Conservation (phyloP, 2,329 filamentous ascomycete species). For the Fusarium beomiforme region DNA sequence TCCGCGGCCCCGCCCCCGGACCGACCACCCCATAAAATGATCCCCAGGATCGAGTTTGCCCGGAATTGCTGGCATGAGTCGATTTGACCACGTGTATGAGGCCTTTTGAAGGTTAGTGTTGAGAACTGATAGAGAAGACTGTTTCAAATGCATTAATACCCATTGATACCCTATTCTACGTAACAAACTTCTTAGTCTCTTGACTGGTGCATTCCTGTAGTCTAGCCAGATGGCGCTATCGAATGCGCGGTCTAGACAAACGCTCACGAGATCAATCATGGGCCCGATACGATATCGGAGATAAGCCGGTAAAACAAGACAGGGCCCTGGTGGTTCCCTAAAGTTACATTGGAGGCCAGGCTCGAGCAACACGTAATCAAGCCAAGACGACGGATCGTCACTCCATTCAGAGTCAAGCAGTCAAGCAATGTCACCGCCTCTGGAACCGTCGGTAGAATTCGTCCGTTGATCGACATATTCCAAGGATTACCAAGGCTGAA, state of each 20-base stretch:
- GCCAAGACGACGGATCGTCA: constrained; percentile 35
- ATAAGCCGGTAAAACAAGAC: constrained; percentile 35
- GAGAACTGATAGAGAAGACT: constrained; percentile 4
- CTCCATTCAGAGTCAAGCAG: constrained; percentile 34
- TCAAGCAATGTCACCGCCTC: constrained; percentile 36
- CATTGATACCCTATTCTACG: constrained; percentile 22
- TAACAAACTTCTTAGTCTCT: constrained; percentile 9
- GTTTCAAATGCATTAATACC: constrained; percentile 31
- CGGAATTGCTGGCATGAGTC: constrained; percentile 20
- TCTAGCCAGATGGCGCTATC: constrained; percentile 31
- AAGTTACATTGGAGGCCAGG: constrained; percentile 15
- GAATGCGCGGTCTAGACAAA: constrained; percentile 16
- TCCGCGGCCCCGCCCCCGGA: constrained; percentile 36
- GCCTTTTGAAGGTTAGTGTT: constrained; percentile 8
- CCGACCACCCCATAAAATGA: constrained; percentile 37
- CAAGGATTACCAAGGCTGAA: not conserved
- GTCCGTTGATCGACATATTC: constrained; percentile 1
- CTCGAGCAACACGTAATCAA: constrained; percentile 34
- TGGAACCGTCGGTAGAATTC: constrained; percentile 8
- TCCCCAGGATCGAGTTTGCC: constrained; percentile 18
- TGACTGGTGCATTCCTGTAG: not conserved
- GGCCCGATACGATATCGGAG: constrained; percentile 45
- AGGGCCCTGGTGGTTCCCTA: constrained; percentile 11
- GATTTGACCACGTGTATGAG: constrained; percentile 37
- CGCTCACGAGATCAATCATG: constrained; percentile 40